Base-by-base conservation (phyloP, 495 filamentous ascomycete genomes). In the Physcia stellaris region DNA sequence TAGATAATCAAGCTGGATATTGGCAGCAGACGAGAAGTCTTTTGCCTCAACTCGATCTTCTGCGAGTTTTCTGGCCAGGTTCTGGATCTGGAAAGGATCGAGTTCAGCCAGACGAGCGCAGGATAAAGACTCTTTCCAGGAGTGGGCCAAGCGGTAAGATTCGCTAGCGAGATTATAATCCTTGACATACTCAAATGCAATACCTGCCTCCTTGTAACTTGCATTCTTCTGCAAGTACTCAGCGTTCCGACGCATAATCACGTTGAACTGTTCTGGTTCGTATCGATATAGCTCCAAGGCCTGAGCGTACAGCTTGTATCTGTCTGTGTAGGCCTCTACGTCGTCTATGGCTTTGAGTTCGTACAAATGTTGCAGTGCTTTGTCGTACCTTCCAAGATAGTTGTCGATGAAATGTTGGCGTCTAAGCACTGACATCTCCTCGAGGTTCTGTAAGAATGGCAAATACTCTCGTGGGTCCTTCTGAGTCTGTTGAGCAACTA, bases 381-480 rank as follows among this genome's bases (percentile, higher is more conserved):
- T 95, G 13, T 59, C 51, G 40, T 71, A 71, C 10, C 84, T 75
- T 4, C 68, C 69, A 4, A 98, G 74, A 45, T 88, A 73, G 54
- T 96, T 77, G 56, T 96, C 90, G 35, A 98, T 94, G 28, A 76
- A 73, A 47, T 83, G 95, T 29, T 77, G 70, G 22, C 80, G 73
- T 15, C 83, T 73, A 13, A 77, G 56, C 16, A 70, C 61, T 0
- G 77, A 57, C 51, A 90, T 66, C 36, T 77, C 66, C 53, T 94
- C 85, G 6, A 95, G 68, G 16, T 75, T 77, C 51, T 93, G 84
- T 29, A 96, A 70, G 57, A 94, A 94, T 11, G 90, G 92, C 13
- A 98, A 71, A 48, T 98, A 98, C 61, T 98, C 90, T 45, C 87
- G 67, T 12, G 90, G 90, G 47, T 98, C 90, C 55, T 86, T 83